A percentile compares a stretch with the other conserved stretches of the same genome.
Conservation (phyloP, 139 green algal species). For the Picochlorum sp. region DNA sequence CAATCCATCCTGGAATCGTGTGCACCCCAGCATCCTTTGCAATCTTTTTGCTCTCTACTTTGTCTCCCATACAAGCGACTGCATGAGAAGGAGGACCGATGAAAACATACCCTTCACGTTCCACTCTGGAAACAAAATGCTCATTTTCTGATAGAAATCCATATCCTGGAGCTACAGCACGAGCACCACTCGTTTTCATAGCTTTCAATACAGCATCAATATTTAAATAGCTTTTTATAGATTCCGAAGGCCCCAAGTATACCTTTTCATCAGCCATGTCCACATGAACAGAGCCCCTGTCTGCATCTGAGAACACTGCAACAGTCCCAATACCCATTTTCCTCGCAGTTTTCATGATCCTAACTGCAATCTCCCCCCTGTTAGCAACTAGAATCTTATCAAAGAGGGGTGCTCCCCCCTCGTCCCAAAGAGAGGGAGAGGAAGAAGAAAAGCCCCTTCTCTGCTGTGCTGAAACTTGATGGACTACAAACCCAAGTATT, state of each 20-base stretch:
- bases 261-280: constrained; percentile 58
- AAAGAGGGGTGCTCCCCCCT: constrained; percentile 18
- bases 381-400: constrained; percentile 75
- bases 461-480: constrained; percentile 5
- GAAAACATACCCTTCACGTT: constrained; percentile 48
- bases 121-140: constrained; percentile 52
- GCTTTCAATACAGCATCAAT: constrained; percentile 54
- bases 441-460: constrained; percentile 1
- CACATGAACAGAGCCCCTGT: constrained; percentile 46
- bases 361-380: constrained; percentile 84
- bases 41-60: constrained; percentile 42
- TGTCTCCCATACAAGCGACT: constrained; percentile 65
- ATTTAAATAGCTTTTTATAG: constrained; percentile 68
- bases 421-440: not conserved
- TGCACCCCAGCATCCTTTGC: constrained; percentile 21
- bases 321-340: constrained; percentile 74
- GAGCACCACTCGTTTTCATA: constrained; percentile 39
- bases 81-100: constrained; percentile 59
- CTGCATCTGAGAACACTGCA: constrained; percentile 70
- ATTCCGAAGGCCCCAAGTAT: constrained; percentile 59
- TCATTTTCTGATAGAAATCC: constrained; percentile 78
- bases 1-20: constrained; percentile 31
- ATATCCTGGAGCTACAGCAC: constrained; percentile 75
- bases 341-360: constrained; percentile 66
- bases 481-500: not conserved